Base-by-base conservation (phyloP, 78 protist genomes). In the Polysphondylium violaceum region DNA sequence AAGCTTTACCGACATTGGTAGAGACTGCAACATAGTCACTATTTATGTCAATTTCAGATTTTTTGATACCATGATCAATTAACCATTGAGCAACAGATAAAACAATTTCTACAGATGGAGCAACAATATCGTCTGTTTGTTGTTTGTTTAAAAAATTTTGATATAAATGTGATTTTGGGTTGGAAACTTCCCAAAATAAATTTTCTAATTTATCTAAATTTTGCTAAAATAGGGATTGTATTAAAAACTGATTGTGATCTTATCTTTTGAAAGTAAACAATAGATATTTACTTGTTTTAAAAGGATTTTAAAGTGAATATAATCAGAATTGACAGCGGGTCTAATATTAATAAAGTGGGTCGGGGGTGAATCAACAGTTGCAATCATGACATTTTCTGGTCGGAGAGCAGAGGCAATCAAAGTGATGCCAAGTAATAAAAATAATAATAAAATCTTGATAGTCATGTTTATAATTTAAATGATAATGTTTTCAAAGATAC, bases 1-100 rank as follows among this genome's bases (percentile, higher is more conserved):
- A 47, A 23, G 43, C 87, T 38, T 65, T 67, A 16, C 16, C 2
- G 19, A 43, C 40, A 12, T 40, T 69, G 36, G 75, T 74, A 17
- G 8, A 21, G 5, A 92, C 71, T 44, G 59, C 72, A 40, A 86
- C 60, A 83, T 35, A 73, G 25, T 88, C 85, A 12, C 44, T 16
- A 44, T 63, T 33, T 23, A 59, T 25, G 8, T 29, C 36, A 19
- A 74, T 31, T 23, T 71, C 89, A 0, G 23, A 2, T 6, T 55
- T 43, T 40, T 11, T 5, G 2, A 83, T 25, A 12, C 51, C 71
- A 69, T 40, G 17, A n/a, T 12, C 29, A 31, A 43, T 2, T 29
- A 69, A 44, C 55, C 43, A 51, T 14, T 78, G 7, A 16, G 69
- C 3, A 31, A 78, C 67, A 16, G 0, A 5, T 14, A 50, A 12